These are phyloP conservation scores for Mortierella sp. DNA, from an alignment of 371 early-diverging fungal genomes.

Conservation along the genomic window DNA sequence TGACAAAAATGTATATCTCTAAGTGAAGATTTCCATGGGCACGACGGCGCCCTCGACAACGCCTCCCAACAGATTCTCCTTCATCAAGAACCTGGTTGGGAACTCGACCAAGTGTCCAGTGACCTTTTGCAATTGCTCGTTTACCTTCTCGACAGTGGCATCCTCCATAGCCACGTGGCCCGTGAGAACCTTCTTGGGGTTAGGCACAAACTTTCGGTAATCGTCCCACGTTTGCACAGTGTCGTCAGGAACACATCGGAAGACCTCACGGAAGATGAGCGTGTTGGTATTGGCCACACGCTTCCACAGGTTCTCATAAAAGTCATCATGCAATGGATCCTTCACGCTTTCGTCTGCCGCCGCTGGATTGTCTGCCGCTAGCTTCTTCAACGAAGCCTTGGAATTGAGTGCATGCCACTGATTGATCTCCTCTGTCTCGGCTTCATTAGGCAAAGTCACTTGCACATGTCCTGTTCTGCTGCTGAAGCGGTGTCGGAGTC, in stretches of 20 bases:
- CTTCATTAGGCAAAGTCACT: constrained; percentile 31
- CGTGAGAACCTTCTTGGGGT: constrained; percentile 56
- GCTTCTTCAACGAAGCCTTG: constrained; percentile 12
- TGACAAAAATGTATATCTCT: no score
- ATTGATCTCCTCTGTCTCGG: constrained; percentile 26
- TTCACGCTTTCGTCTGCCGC: constrained; percentile 63
- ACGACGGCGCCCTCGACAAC: constrained; percentile 64
- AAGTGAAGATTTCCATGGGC: constrained; percentile 71
- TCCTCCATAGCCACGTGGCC: constrained; percentile 68
- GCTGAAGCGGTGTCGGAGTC: no score
- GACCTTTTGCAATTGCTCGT: constrained; percentile 31
- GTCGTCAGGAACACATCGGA: constrained; percentile 91
- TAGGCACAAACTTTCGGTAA: constrained; percentile 68
- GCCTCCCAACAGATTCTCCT: constrained; percentile 74
- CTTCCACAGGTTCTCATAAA: constrained; percentile 73
- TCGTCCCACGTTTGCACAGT: constrained; percentile 66
- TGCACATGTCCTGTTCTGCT: constrained; percentile 19
- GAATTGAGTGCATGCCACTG: constrained; percentile 25
- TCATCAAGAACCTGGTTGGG: constrained; percentile 78
- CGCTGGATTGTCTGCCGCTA: constrained; percentile 23
- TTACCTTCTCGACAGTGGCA: constrained; percentile 43
- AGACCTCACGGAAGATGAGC: constrained; percentile 78
- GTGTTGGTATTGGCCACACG: constrained; percentile 77
- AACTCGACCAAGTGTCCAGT: constrained; percentile 70
- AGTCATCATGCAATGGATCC: constrained; percentile 79